phyloP scores from a whole-genome alignment of 805 yeast species.

The Phaffomyces opuntiae region DNA sequence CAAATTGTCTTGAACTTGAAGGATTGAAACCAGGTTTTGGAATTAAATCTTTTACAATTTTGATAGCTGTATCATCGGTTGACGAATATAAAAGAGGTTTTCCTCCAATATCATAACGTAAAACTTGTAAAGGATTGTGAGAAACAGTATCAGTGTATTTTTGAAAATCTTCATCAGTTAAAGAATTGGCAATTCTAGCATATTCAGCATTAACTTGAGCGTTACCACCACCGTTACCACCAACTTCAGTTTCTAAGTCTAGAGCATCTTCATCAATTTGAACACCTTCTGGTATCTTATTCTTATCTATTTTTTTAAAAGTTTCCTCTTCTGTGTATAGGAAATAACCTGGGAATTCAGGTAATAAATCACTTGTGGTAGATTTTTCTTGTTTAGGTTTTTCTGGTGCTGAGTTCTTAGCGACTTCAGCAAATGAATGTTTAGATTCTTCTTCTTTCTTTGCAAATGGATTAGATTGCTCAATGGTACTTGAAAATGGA shows the following conservation, averaged over 20 bases:
- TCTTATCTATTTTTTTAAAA: conserved; percentile 36
- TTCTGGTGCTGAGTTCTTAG: conserved; percentile 23
- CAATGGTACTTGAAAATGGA: conserved; percentile 33
- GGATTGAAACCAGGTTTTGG: conserved; percentile 62
- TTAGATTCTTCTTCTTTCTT: background rate
- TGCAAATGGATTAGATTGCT: conserved; percentile 6
- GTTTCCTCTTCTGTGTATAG: conserved; percentile 69
- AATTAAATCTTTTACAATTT: conserved; percentile 33
- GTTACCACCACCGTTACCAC: conserved; percentile 19
- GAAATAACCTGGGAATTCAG: conserved; percentile 58
- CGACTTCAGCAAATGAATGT: conserved; percentile 26
- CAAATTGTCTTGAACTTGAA: conserved; percentile 56
- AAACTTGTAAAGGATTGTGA: conserved; percentile 79
- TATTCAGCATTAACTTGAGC: conserved; percentile 31
- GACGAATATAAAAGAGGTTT: conserved; percentile 64
- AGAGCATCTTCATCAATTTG: conserved; percentile 45
- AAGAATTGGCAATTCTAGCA: conserved; percentile 43
- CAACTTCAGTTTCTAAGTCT: conserved; percentile 34
- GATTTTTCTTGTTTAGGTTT: conserved; percentile 6
- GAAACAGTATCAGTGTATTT: conserved; percentile 68
- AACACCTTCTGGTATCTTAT: conserved; percentile 41
- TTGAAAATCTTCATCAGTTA: conserved; percentile 63
- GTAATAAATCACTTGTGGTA: conserved; percentile 26
- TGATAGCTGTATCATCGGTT: conserved; percentile 45
- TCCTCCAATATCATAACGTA: conserved; percentile 79